Conservation (phyloP, 2,329 filamentous ascomycete species). For the Pyrenophora seminiperda region DNA sequence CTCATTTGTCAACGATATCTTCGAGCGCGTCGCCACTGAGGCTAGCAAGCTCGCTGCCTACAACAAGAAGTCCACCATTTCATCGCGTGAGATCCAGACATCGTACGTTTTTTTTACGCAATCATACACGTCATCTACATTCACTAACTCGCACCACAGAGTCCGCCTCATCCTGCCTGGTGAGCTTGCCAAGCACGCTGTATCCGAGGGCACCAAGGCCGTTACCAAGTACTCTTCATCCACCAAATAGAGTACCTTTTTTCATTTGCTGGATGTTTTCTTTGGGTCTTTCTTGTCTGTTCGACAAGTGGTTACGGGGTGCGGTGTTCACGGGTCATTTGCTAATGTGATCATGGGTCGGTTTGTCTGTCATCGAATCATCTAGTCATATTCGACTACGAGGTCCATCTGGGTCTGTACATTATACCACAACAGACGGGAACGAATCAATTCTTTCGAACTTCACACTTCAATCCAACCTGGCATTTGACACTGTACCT, state of each 20-base stretch:
- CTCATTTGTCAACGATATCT: slow-evolving; percentile 99
- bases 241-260: slow-evolving; percentile 78
- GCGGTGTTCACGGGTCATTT: slow-evolving; percentile 53
- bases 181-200: slow-evolving; percentile 99
- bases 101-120: slow-evolving; percentile 62
- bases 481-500: not conserved
- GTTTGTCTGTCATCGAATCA: slow-evolving; percentile 50
- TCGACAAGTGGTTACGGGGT: slow-evolving; percentile 53
- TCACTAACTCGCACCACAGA: slow-evolving; percentile 49
- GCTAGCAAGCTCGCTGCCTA: slow-evolving; percentile 98
- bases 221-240: slow-evolving; percentile 99
- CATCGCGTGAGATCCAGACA: slow-evolving; percentile 98
- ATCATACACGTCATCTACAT: not conserved
- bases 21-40: slow-evolving; percentile 98
- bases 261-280: slow-evolving; percentile 49
- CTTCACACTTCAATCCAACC: slow-evolving; percentile 29
- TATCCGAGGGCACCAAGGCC: slow-evolving; percentile 99
- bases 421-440: slow-evolving; percentile 50
- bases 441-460: slow-evolving; percentile 50
- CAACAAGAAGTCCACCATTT: slow-evolving; percentile 99
- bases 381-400: slow-evolving; percentile 47
- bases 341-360: slow-evolving; percentile 59
- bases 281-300: slow-evolving; percentile 59
- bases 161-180: slow-evolving; percentile 97
- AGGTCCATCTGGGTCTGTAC: slow-evolving; percentile 49